Evolutionary conservation across 2,329 filamentous ascomycete genomes (phyloP).

Genomic region (Tolypocladium amazonense): DNA sequence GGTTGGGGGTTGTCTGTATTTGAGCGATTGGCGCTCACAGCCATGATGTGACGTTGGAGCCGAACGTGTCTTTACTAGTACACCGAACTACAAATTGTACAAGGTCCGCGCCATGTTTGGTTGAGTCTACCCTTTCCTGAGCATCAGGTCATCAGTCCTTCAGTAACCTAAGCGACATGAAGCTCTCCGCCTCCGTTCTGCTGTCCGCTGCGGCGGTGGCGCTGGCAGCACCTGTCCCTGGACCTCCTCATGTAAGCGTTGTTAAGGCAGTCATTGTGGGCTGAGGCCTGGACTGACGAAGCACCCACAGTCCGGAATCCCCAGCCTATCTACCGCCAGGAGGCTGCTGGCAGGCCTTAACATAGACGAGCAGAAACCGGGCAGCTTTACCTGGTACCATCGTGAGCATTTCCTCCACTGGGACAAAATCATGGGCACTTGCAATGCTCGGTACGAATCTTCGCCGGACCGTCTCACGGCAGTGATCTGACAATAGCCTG

Average conservation of each 20-base stretch:
- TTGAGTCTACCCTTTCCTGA: background rate
- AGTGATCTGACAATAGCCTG: background rate
- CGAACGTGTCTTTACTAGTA: no score
- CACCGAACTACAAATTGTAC: no score
- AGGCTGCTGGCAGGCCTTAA: conserved; percentile 45
- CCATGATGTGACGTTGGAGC: no score
- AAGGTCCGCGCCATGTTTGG: no score
- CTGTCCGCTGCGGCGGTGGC: conserved; percentile 14
- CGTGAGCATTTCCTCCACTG: conserved; percentile 64
- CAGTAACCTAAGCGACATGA: conserved; percentile 12
- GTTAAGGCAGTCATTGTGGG: background rate
- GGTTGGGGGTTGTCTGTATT: no score
- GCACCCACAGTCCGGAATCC: conserved; percentile 45
- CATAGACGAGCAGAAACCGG: no score
- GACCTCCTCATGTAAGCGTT: conserved; percentile 14
- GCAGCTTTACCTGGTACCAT: conserved; percentile 46
- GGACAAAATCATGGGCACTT: conserved; percentile 53
- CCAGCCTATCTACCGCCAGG: conserved; percentile 44
- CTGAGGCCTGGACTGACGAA: background rate
- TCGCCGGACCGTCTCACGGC: background rate
- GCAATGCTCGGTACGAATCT: conserved; percentile 49
- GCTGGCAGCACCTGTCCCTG: conserved; percentile 15
- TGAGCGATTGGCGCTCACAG: no score
- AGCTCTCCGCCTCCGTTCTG: conserved; percentile 15
- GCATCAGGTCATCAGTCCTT: background rate